Evolutionary conservation across 1,284 basidiomycete species (phyloP), one percentile per base, ranked within the genome.

Genomic region (Malassezia arunalokei): DNA sequence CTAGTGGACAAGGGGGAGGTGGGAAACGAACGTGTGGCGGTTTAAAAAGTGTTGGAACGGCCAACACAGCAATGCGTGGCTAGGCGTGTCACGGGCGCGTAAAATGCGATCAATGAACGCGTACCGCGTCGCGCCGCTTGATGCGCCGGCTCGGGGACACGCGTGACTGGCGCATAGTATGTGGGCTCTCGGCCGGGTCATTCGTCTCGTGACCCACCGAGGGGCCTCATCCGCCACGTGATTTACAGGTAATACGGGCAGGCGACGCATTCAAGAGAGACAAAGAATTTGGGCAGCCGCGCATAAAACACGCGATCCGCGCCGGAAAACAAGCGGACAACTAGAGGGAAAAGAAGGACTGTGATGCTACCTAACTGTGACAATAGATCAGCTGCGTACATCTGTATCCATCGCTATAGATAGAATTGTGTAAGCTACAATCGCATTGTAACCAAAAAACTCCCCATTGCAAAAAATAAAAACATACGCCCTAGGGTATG

Each of bases 401-500:
- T 11, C n/a, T 11, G 17, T 17, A 24, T 11, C n/a, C 15, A 12
- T 24, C 15, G 15, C 17, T 28, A 12, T 43, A 12, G 15, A 43
- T 43, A 43, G 41, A 15, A 20, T 28, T n/a, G 24, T 12, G 17
- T 8, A 43, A 8, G 28, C 8, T 12, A 30, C n/a, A 35, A 35
- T 12, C 39, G 14, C 9, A n/a, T 40, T 40, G 9, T 12, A 40
- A 11, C 14, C 39, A 24, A 15, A 40, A n/a, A n/a, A 40, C 9
- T 40, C 20, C 39, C 35, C 31, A 15, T 27, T 39, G 30, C 45
- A 17, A 31, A 24, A 35, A 42, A 43, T 24, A 43, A 35, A 35
- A 50, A 28, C 47, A 38, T 44, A 29, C 35, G 15, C 43, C 37
- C 43, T 6, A 20, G 43, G 49, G 49, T 51, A 51, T 45, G 49